Base-by-base conservation (phyloP, 2,329 filamentous ascomycete genomes). In the Monosporascus sp. region DNA sequence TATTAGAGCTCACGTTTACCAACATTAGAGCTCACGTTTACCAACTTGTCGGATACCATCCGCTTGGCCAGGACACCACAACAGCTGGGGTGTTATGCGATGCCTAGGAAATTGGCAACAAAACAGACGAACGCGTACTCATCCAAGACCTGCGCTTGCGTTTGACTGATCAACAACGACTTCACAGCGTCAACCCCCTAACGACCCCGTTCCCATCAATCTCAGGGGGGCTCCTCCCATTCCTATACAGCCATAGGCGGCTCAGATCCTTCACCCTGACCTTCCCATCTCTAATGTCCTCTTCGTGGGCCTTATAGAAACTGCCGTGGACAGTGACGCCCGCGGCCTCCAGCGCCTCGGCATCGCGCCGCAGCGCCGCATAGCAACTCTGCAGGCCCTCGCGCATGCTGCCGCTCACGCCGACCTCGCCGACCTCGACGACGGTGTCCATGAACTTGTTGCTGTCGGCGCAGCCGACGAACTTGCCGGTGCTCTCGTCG, bases 391-490 rank as follows among this genome's bases (percentile, higher is more conserved):
- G 74, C 41, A 78, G 74, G 0, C 74, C 76, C 62, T 81, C 76
- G 46, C 74, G 70, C 7, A 72, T 69, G 48, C 74, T 73, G 1
- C 70, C 66, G 44, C 70, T 72, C 40, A 76, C 76, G 3, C 74
- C 74, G 48, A 73, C 72, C 31, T 69, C 63, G 0, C 75, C 76
- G 3, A 78, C 55, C 48, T 77, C 72, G 18, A 85, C 71, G 8
- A 76, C 69, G 60, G 79, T 82, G 51, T 84, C 76, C 81, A 87
- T 86, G 58, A 87, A 86, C 40, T 75, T 74, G 58, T 80, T 84
- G 9, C 74, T 67, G 3, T 80, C 75, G 31, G 73, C 71, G 17
- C 74, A 73, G 2, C 75, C 74, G 0, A 66, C 55, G 38, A 78
- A 72, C 6, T 68, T 63, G 2, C 75, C 74, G 2, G 71, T 75